Evolutionary conservation across 192 early-diverging fungal species (phyloP), one percentile per base, ranked within the genome.

Genomic region (Geranomyces variabilis): DNA sequence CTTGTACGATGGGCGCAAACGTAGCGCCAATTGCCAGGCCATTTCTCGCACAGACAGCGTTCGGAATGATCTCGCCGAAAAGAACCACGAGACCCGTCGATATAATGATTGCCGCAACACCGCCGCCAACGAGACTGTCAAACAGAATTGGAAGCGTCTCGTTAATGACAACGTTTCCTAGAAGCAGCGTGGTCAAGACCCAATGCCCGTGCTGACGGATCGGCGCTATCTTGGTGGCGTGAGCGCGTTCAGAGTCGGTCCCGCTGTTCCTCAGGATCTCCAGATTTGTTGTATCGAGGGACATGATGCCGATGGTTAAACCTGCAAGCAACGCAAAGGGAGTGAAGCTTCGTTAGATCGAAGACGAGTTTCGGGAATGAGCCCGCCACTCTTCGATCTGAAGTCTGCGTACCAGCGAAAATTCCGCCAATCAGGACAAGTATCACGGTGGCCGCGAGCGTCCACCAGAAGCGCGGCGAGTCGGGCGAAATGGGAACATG

Each of bases 151-250:
- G 94, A 67, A 96, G 81, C 13, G 75, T 71, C 33, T 99, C 97
- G 80, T 99, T 99, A 45, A 97, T 87, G 36, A 99, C 82, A 1
- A 95, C 95, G 80, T 99, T 99, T 14, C 90, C 91, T 47, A 99
- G 74, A 15, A 99, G 77, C 34, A 99, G 77, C 13, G 96, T 96
- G 0, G 96, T 94, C 29, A 99, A 80, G 12, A 99, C 88, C 94
- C 95, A 93, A 70, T 97, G 96, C 1, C 88, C 89, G 77, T 94
- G 90, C 80, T 91, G 93, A 34, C 95, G 83, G 65, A 96, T 90
- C 24, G 95, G 95, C 73, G 86, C 83, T 67, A 97, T 94, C n/a
- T 87, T 78, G 13, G 75, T 85, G 0, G 97, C 97, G 68, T 93
- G 90, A 21, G 63, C 75, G 47, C 84, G 83, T 67, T 98, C 89